Evolutionary conservation across 768 basidiomycete species (phyloP).

Genomic region (Collybia sordida): DNA sequence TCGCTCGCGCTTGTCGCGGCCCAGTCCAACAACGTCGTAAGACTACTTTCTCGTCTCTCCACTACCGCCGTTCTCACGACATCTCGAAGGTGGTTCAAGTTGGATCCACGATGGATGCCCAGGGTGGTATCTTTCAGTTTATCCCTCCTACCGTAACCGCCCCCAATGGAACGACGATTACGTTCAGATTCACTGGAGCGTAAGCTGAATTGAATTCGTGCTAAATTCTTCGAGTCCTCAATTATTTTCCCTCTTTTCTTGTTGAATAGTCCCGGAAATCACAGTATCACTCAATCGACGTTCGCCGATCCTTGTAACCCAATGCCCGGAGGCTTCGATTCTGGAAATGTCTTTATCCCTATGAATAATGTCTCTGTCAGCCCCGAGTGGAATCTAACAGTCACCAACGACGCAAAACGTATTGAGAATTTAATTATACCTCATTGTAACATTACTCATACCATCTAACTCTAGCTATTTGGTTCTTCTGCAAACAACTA

Average conservation of each 20-base stretch:
- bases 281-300: constrained; percentile 51
- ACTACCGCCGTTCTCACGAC: background rate
- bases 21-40: constrained; percentile 12
- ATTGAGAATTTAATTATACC: constrained; percentile 14
- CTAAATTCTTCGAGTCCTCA: background rate
- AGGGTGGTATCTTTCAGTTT: constrained; percentile 44
- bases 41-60: background rate
- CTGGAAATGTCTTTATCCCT: constrained; percentile 48
- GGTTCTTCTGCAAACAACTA: constrained; percentile 60
- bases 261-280: constrained; percentile 44
- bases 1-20: constrained; percentile 20
- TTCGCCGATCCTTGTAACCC: constrained; percentile 47
- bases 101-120: constrained; percentile 25
- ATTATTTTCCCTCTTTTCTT: background rate
- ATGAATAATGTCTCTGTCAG: constrained; percentile 16
- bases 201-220: constrained; percentile 20
- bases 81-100: constrained; percentile 35
- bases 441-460: constrained; percentile 12
- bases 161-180: constrained; percentile 42
- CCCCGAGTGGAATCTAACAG: constrained; percentile 50
- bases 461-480: constrained; percentile 39
- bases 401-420: constrained; percentile 48
- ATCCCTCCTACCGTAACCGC: constrained; percentile 42
- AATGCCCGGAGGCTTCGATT: constrained; percentile 49
- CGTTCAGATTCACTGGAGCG: constrained; percentile 49